phyloP scores from a whole-genome alignment of 2,329 filamentous ascomycete genomes.

The Trichoderma brevicompactum region DNA sequence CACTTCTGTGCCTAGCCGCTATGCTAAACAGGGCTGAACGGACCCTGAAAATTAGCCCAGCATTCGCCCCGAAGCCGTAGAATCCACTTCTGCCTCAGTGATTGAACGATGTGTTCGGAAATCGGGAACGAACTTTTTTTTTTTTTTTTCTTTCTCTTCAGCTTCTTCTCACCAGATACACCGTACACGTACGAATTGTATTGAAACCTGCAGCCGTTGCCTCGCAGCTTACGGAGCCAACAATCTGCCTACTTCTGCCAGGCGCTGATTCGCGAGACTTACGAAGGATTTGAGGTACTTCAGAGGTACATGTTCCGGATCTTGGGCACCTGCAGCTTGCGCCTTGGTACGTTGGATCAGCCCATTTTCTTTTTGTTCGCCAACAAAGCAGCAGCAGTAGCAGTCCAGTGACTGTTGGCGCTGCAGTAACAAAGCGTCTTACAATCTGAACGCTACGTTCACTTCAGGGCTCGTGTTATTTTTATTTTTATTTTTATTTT shows the following conservation, averaged over 20 bases:
- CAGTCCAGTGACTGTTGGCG: background rate
- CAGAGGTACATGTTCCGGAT: background rate
- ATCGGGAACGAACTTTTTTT: background rate
- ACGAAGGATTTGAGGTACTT: background rate
- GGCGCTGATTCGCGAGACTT: background rate
- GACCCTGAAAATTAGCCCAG: constrained; percentile 7
- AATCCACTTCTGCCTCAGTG: constrained; percentile 17
- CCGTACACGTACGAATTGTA: background rate
- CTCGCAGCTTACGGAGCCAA: background rate
- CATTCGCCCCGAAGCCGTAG: background rate
- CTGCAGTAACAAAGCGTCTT: too few relatives aligned
- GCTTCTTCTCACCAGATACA: background rate
- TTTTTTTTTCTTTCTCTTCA: too few relatives aligned
- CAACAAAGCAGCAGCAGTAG: background rate
- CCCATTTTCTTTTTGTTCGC: background rate
- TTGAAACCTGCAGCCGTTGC: background rate
- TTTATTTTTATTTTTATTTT: background rate
- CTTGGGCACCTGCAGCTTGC: background rate
- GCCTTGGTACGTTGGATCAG: constrained; percentile 7
- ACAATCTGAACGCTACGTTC: background rate
- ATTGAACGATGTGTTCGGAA: constrained; percentile 9
- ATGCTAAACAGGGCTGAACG: constrained; percentile 19
- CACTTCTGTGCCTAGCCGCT: background rate
- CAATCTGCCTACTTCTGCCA: too few relatives aligned
- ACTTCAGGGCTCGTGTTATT: background rate